Conservation (phyloP, 2,329 filamentous ascomycete genomes). For the Fusarium fujikuroi region DNA sequence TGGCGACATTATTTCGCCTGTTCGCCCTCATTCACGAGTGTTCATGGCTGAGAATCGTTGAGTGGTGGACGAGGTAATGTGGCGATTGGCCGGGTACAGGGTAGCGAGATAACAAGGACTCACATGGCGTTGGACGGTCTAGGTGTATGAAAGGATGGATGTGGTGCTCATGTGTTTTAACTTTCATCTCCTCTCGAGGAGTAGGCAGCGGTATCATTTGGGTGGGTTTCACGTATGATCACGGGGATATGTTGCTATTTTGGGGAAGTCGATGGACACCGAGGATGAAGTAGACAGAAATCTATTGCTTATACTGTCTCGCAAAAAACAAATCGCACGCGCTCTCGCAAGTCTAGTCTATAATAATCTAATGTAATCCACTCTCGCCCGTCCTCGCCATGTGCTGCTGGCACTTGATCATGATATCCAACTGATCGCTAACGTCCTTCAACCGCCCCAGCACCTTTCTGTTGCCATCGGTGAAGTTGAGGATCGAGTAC, state of each 20-base stretch:
- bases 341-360: slow-evolving; percentile 8
- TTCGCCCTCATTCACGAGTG: neutral
- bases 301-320: slow-evolving; percentile 20
- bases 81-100: neutral
- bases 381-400: slow-evolving; percentile 61
- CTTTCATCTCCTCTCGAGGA: neutral
- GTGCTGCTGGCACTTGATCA: slow-evolving; percentile 66
- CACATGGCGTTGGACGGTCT: neutral
- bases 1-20: accelerated
- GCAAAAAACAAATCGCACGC: slow-evolving; percentile 3
- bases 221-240: neutral
- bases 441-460: slow-evolving; percentile 64
- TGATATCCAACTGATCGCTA: slow-evolving; percentile 67
- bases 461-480: slow-evolving; percentile 69
- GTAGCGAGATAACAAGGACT: neutral
- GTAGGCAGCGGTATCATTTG: neutral
- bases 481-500: slow-evolving; percentile 70
- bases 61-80: neutral
- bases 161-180: neutral
- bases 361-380: slow-evolving; percentile 46
- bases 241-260: no score
- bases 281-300: neutral
- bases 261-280: neutral
- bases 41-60: neutral
- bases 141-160: neutral